Base-by-base conservation (phyloP, 495 filamentous ascomycete genomes). In the Penicillium cosmopolitanum region DNA sequence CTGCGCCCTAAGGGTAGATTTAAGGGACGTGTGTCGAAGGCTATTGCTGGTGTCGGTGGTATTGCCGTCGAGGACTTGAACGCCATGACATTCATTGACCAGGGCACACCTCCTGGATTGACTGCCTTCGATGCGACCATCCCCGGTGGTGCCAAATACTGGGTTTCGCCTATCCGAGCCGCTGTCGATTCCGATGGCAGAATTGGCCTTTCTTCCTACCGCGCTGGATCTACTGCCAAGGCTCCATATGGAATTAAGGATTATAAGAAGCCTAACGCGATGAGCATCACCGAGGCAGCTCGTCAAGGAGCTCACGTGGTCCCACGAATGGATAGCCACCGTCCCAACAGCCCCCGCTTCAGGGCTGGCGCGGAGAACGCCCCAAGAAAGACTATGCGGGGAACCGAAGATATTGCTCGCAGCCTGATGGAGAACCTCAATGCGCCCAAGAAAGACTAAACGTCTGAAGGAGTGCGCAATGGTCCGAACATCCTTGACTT, bases 101-200 rank as follows among this genome's bases (percentile, higher is more conserved):
- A 72, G 52, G 66, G 65, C 5, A 66, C 68, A 11, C 68, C 66
- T 23, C 57, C 71, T 2, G 81, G 78, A 10, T 53, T 87, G 8
- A 64, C 74, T 12, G 71, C 65, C 44, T 76, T 89, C 46, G 85
- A 92, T 58, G 80, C 85, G 11, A 73, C 81, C 15, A 79, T 84
- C 19, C 69, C 76, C 7, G 90, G 90, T 57, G 91, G 91, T 51
- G 73, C 76, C 33, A 93, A 91, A 72, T 68, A 87, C 28, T 88
- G 82, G 76, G 84, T 88, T 36, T 78, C 82, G 40, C 80, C 87
- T 21, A 70, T 67, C 51, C 71, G 67, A 18, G 89, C 87, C 13
- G 75, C 65, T 19, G 71, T 93, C 28, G 80, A 87, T 66, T 76
- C 87, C 2, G 70, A 78, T 18, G 91, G 90, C 35, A 77, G 79